Evolutionary conservation across 305 asterid genomes (phyloP).

Genomic region (Fraxinus velutina): DNA sequence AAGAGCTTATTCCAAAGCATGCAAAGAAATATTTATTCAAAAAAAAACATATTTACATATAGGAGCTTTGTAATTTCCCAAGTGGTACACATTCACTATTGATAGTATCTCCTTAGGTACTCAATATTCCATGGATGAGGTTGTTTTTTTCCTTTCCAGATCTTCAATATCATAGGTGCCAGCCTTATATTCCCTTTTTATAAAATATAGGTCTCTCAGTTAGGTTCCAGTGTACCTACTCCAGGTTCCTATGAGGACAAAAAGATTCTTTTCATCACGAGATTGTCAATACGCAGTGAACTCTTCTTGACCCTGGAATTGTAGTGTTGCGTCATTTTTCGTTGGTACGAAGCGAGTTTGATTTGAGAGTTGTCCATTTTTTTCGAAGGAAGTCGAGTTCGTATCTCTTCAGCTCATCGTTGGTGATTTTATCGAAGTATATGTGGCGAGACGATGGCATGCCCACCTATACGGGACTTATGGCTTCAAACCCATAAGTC

Average conservation of each 20-base stretch:
- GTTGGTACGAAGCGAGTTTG: neutral
- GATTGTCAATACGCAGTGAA: neutral
- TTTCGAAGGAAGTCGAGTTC: neutral
- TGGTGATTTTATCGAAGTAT: neutral
- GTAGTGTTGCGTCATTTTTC: neutral
- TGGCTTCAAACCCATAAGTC: neutral
- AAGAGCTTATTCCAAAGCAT: no score
- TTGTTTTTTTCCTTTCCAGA: neutral
- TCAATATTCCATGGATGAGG: neutral
- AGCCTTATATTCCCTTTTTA: neutral
- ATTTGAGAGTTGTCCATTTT: neutral
- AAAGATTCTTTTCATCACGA: neutral
- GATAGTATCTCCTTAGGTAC: neutral
- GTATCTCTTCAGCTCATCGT: neutral
- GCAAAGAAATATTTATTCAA: no score
- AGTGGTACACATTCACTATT: no score
- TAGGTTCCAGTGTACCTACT: neutral
- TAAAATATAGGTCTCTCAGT: neutral
- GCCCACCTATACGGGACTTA: neutral
- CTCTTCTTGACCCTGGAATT: neutral
- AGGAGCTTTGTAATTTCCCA: no score
- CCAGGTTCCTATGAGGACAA: neutral
- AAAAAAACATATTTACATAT: no score
- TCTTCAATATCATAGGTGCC: neutral
- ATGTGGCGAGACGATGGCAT: neutral